Conservation (phyloP, 2,329 filamentous ascomycete species). For the Verticillium nonalfalfae region DNA sequence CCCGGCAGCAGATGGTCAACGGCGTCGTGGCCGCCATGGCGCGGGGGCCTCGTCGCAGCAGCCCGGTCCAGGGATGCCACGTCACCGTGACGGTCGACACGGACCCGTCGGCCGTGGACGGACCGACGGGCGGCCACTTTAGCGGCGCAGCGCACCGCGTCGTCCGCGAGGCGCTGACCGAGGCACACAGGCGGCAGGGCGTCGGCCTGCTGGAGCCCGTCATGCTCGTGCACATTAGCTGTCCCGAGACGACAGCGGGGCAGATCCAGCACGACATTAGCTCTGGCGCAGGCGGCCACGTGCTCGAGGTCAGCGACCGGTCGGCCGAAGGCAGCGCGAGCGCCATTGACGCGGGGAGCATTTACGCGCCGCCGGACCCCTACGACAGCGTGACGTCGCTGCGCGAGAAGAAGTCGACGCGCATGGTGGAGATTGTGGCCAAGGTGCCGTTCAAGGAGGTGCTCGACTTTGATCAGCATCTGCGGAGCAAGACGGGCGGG, state of each 20-base stretch:
- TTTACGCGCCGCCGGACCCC: slow-evolving; percentile 86
- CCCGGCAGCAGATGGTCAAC: slow-evolving; percentile 61
- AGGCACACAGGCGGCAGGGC: slow-evolving; percentile 43
- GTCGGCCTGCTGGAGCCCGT: slow-evolving; percentile 84
- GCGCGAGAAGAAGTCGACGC: slow-evolving; percentile 41
- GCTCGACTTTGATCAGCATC: slow-evolving; percentile 86
- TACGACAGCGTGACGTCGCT: slow-evolving; percentile 58
- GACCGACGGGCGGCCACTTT: slow-evolving; percentile 62
- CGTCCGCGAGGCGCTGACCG: slow-evolving; percentile 62
- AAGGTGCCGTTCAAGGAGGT: slow-evolving; percentile 93
- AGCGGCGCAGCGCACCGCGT: slow-evolving; percentile 56
- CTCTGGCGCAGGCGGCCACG: slow-evolving; percentile 63
- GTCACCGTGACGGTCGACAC: slow-evolving; percentile 67
- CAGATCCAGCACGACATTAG: slow-evolving; percentile 78
- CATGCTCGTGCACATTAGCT: slow-evolving; percentile 82
- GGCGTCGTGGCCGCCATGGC: slow-evolving; percentile 79
- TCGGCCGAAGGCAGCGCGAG: slow-evolving; percentile 29
- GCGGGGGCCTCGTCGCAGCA: slow-evolving; percentile 73
- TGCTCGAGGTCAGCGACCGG: slow-evolving; percentile 62
- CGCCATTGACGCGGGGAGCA: slow-evolving; percentile 61
- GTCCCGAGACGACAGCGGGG: slow-evolving; percentile 76
- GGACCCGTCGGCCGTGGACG: slow-evolving; percentile 43
- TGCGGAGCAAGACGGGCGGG: slow-evolving; percentile 83
- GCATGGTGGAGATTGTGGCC: slow-evolving; percentile 65
- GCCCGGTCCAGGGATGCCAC: slow-evolving; percentile 71